Evolutionary conservation across 2,329 filamentous ascomycete species (phyloP).

Genomic region (Trichoderma semiorbis): DNA sequence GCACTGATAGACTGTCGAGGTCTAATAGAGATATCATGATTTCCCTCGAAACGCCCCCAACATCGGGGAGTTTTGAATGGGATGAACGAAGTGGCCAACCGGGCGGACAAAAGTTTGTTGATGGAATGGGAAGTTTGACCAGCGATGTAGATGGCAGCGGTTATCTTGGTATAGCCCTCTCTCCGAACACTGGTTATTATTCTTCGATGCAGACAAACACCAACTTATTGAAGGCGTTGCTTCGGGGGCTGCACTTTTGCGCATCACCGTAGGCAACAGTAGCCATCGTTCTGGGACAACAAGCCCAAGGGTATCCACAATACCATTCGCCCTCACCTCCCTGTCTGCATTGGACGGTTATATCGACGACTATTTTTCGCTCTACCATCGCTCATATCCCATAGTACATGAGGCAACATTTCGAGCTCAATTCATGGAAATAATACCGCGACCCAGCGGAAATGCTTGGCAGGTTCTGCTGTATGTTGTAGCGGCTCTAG

Average conservation of each 20-base stretch:
- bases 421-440: conserved; percentile 35
- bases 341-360: not conserved
- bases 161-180: not conserved
- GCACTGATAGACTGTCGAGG: not conserved
- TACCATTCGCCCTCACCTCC: not conserved
- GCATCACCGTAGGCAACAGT: not conserved
- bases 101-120: not conserved
- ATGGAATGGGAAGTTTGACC: not conserved
- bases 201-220: not conserved
- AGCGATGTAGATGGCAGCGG: not conserved
- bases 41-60: not conserved
- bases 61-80: not conserved
- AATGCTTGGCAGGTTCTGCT: conserved; percentile 35
- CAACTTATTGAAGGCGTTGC: not conserved
- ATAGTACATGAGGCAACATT: conserved; percentile 46
- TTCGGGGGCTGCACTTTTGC: not conserved
- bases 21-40: not conserved
- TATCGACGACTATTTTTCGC: conserved; percentile 40
- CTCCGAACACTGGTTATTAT: not conserved
- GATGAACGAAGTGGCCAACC: not conserved
- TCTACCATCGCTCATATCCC: conserved; percentile 45
- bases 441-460: conserved; percentile 29
- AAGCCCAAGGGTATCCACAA: not conserved
- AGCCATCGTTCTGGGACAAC: not conserved
- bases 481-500: conserved; percentile 24